Base-by-base conservation (phyloP, 176 grass and related monocot species). In the Ananas comosus region DNA sequence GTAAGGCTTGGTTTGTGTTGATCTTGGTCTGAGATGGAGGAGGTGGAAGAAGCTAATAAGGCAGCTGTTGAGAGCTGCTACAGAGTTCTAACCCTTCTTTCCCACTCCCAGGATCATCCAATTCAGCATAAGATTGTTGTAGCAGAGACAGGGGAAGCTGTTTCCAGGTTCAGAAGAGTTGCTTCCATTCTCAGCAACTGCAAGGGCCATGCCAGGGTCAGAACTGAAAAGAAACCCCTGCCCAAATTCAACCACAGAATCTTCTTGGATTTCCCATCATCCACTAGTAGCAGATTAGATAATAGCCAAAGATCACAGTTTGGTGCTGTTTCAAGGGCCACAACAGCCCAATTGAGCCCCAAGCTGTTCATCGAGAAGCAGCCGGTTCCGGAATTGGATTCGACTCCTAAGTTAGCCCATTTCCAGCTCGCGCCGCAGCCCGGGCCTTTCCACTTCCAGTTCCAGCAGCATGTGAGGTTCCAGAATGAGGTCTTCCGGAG, bases 111-210 rank as follows among this genome's bases (percentile, higher is more conserved):
- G 63, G 83, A 87, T 63, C 84, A 87, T 53, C 84, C 74, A 13
- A 81, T 77, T 10, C 77, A 83, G 66, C 86, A 78, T 18, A 83
- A 51, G 70, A 77, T 51, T 51, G 71, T 93, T 69, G 74, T 77
- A 5, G 70, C 84, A 11, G 89, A 99, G 58, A 88, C 85, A 17
- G 82, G 66, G 1, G 89, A 88, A 17, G 86, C 87, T 3, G 76
- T 91, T 73, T 80, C 84, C 51, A 85, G 80, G 73, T 93, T 99
- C 82, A 99, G 77, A 64, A 93, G 83, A 53, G 94, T 99, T 11
- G 56, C 66, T 2, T 80, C 84, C 51, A 72, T 99, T 59, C 87
- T 99, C 47, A 66, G 21, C 74, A 76, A 73, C 51, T 49, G 59
- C 8, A 72, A 18, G 10, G 76, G 84, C 12, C 90, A 93, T 57